Percentiles rank a stretch among this genome's conserved stretches.
phyloP scores from a whole-genome alignment of 1,139 yeast species.

The Chernovozyma sophiae-reginae region DNA sequence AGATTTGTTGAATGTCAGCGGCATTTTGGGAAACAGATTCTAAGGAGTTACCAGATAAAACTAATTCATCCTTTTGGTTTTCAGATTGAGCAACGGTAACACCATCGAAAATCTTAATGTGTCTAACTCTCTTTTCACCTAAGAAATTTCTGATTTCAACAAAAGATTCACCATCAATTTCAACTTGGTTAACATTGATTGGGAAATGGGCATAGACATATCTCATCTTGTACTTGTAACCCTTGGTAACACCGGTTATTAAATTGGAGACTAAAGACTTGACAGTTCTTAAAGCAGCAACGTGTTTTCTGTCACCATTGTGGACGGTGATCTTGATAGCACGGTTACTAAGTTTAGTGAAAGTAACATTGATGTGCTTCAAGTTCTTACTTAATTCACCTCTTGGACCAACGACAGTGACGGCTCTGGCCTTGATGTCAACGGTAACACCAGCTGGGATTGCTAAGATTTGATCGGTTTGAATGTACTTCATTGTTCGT shows the following conservation, averaged over 20 bases:
- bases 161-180: slow-evolving; percentile 67
- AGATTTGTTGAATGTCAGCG: slow-evolving; percentile 97
- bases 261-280: slow-evolving; percentile 91
- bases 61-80: slow-evolving; percentile 89
- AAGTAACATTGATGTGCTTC: slow-evolving; percentile 93
- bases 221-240: slow-evolving; percentile 99
- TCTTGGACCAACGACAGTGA: slow-evolving; percentile 97
- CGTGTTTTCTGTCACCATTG: slow-evolving; percentile 99
- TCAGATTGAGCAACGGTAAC: slow-evolving; percentile 79
- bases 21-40: slow-evolving; percentile 98
- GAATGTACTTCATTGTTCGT: slow-evolving; percentile 78
- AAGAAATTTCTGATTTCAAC: slow-evolving; percentile 99
- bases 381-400: slow-evolving; percentile 90
- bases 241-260: slow-evolving; percentile 98
- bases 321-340: slow-evolving; percentile 88
- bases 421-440: slow-evolving; percentile 84
- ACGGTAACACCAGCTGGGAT: slow-evolving; percentile 95
- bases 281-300: slow-evolving; percentile 98
- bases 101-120: slow-evolving; percentile 81
- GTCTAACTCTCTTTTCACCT: slow-evolving; percentile 97
- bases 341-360: slow-evolving; percentile 66
- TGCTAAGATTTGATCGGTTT: slow-evolving; percentile 86
- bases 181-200: slow-evolving; percentile 88
- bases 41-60: slow-evolving; percentile 91
- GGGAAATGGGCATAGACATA: slow-evolving; percentile 99